Evolutionary conservation across 805 yeast genomes (phyloP), one percentile per base, ranked within the genome.

Genomic region (Candida chilensis): DNA sequence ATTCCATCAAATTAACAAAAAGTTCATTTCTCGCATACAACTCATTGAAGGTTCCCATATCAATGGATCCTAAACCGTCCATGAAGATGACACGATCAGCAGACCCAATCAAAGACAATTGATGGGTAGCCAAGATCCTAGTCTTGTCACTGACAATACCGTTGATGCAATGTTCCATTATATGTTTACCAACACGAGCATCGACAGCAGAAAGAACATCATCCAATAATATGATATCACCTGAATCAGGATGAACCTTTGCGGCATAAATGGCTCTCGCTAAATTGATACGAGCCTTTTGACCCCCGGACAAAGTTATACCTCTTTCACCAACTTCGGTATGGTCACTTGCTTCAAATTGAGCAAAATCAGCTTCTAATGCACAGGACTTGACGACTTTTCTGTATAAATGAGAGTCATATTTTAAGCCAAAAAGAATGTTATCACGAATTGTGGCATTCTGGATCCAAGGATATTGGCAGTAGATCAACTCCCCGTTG

Each of bases 281-380:
- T 22, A 56, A 46, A 35, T 51, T 52, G 32, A 54, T 46, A 36
- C 60, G 39, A 2, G 62, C 60, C 33, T 54, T 54, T 38, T 56
- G 62, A 18, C 62, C 62, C 11, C 62, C 62, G 12, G 59, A 52
- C 26, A 56, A 46, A 1, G 60, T 56, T 15, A 56, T 50, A 30
- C 62, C 62, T 27, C 57, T 37, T 38, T 56, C 60, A 36, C 62
- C 62, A 34, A 56, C 50, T 38, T 56, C 60, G 13, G 62, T 54
- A 19, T 43, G 31, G 35, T 55, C 61, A 28, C 60, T 59, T 19
- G 55, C 59, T 3, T 55, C 55, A 24, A 54, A 44, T 18, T 47
- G 41, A 24, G 49, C 52, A 25, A 54, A 44, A 36, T 54, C 60
- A 27, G 48, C 42, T 36, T 52, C 52, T 24, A 54, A 44, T 6